Evolutionary conservation across 169 alveolate genomes (phyloP).

Genomic region (Cystoisospora suis): DNA sequence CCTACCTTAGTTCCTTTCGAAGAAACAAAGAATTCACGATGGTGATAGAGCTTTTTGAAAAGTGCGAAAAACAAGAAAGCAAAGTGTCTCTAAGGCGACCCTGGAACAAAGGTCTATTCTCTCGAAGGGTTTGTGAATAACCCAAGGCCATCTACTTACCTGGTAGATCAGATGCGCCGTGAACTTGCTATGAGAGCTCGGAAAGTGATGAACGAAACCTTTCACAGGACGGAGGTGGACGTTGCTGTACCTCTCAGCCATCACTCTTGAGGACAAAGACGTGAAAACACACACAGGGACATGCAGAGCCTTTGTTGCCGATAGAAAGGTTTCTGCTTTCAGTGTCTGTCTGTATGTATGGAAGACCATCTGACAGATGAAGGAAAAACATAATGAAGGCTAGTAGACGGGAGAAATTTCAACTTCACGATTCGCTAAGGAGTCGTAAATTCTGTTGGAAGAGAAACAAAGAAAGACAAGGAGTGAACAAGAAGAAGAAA

Average conservation of each 20-base stretch:
- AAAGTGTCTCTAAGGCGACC: not conserved
- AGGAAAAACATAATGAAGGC: no score
- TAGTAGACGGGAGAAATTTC: no score
- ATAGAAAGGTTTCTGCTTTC: no score
- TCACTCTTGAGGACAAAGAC: not conserved
- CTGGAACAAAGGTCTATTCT: not conserved
- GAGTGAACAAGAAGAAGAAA: no score
- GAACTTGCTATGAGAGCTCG: slow-evolving; percentile 46
- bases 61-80: not conserved
- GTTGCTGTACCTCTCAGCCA: slow-evolving; percentile 50
- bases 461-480: no score
- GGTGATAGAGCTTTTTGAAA: not conserved
- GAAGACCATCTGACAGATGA: no score
- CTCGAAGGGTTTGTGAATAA: not conserved
- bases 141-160: not conserved
- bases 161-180: slow-evolving; percentile 53
- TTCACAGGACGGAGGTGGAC: slow-evolving; percentile 46
- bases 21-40: not conserved
- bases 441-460: no score
- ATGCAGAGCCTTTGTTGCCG: not conserved
- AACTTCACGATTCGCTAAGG: no score
- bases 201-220: slow-evolving; percentile 52
- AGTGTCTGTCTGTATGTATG: no score
- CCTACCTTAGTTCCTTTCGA: not conserved
- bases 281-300: not conserved